phyloP scores from a whole-genome alignment of 352 stramenopile genomes.

The Blastocystis sp. region DNA sequence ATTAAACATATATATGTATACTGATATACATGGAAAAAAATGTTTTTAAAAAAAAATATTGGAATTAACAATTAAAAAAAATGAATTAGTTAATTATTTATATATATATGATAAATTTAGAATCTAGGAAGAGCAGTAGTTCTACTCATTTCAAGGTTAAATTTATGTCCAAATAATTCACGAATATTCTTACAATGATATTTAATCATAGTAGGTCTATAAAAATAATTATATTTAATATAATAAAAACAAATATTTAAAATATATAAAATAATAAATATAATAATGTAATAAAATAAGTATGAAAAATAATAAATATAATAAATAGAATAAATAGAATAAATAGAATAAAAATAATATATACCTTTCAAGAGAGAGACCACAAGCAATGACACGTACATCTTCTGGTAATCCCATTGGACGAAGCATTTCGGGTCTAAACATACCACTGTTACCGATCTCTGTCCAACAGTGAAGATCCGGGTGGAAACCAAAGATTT shows the following conservation, averaged over 20 bases:
- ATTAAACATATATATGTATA: too few relatives aligned
- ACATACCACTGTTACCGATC: constrained; percentile 66
- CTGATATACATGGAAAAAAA: too few relatives aligned
- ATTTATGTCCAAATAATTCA: constrained; percentile 97
- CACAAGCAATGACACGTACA: constrained; percentile 95
- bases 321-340: not conserved
- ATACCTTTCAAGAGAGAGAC: constrained; percentile 78
- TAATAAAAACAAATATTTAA: not conserved
- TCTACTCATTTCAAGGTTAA: constrained; percentile 39
- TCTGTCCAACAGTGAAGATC: constrained; percentile 79
- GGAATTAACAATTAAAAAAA: too few relatives aligned
- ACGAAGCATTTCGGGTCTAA: constrained; percentile 92
- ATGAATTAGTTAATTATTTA: too few relatives aligned
- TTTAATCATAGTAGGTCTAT: constrained; percentile 95
- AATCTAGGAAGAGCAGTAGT: constrained; percentile 38
- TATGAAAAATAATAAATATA: not conserved
- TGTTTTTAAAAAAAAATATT: too few relatives aligned
- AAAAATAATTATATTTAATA: too few relatives aligned
- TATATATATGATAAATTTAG: not conserved
- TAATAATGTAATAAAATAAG: not conserved
- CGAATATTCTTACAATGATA: constrained; percentile 97
- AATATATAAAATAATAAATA: not conserved
- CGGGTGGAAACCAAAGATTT: constrained; percentile 99
- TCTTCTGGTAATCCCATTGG: constrained; percentile 95
- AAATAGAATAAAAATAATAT: too few relatives aligned